A percentile compares a stretch with the other conserved stretches of the same genome.
Conservation (phyloP, 2,329 filamentous ascomycete genomes). For the Aspergillus sp. region DNA sequence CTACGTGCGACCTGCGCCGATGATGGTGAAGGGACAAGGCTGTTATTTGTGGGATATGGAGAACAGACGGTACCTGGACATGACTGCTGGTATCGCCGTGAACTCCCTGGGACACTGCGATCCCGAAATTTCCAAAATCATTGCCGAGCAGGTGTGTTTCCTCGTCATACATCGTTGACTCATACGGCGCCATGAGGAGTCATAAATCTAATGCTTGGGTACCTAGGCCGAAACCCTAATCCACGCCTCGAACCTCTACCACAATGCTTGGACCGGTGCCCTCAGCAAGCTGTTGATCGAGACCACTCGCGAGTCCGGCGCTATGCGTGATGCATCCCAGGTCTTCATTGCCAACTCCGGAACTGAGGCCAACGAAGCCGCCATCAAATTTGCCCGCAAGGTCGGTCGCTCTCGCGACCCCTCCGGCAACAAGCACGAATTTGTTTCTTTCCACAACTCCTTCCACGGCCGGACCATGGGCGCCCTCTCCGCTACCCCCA, state of each 20-base stretch:
- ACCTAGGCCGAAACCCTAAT: constrained; percentile 67
- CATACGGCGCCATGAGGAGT: background rate
- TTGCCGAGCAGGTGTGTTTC: constrained; percentile 68
- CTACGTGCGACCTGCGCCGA: constrained; percentile 83
- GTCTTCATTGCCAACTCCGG: constrained; percentile 97
- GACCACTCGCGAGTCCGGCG: constrained; percentile 73
- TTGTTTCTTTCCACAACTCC: constrained; percentile 86
- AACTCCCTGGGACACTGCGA: constrained; percentile 91
- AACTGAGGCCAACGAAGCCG: constrained; percentile 94
- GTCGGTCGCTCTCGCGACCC: constrained; percentile 73
- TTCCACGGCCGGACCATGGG: constrained; percentile 99
- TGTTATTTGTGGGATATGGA: constrained; percentile 89
- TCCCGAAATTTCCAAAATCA: constrained; percentile 68
- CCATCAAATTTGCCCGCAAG: constrained; percentile 95
- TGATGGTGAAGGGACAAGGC: constrained; percentile 85
- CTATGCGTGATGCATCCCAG: constrained; percentile 74
- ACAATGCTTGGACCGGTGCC: constrained; percentile 91
- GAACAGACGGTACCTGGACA: constrained; percentile 84
- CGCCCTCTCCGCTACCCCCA: constrained; percentile 89
- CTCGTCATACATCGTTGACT: background rate
- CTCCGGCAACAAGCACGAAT: constrained; percentile 70
- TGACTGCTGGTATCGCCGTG: constrained; percentile 94
- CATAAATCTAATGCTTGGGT: background rate
- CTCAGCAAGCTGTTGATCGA: constrained; percentile 83
- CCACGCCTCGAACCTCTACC: constrained; percentile 93